Base-by-base conservation (phyloP, 1,284 basidiomycete species). In the Apiotrichum porosum region DNA sequence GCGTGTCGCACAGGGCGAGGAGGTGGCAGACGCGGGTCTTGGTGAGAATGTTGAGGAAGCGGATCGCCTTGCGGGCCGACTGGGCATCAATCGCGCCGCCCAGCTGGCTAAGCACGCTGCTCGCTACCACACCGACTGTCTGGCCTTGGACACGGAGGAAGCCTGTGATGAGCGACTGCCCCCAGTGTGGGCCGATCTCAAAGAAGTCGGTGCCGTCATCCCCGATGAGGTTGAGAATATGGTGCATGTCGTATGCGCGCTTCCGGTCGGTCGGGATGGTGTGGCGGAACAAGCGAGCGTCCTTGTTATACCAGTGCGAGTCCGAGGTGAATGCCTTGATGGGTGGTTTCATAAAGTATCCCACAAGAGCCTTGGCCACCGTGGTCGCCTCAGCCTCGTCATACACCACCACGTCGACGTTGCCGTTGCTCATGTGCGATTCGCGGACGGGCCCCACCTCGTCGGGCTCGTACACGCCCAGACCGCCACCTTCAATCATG, bases 171-270 rank as follows among this genome's bases (percentile, higher is more conserved):
- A 55, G 18, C 8, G 47, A 49, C 19, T 40, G 21, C 30, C 53
- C 53, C 53, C 53, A 55, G 31, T 51, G 47, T 17, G 42, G 30
- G 12, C 53, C 53, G 10, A 55, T 30, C 49, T 55, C 53, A 31
- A 52, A 46, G 49, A 55, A 52, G 19, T 49, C 43, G 18, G 47
- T 51, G n/a, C 35, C 49, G 47, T 55, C 53, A 47, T 55, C 53
- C n/a, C 40, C 36, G 13, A 55, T 28, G 33, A 55, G 44, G 19
- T 40, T 46, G 18, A 55, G 39, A 33, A 51, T 44, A 13, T 12
- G 18, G 47, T 51, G 53, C 49, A 55, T 55, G 33, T 42, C 36
- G 53, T 55, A 55, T 19, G 53, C 53, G 24, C 49, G 49, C 41
- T 55, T 55, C 19, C 53, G 53, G 47, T 55, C 47, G 0, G 23